Base-by-base conservation (phyloP, 805 yeast species). In the Groenewaldozyma salmanticensis region DNA sequence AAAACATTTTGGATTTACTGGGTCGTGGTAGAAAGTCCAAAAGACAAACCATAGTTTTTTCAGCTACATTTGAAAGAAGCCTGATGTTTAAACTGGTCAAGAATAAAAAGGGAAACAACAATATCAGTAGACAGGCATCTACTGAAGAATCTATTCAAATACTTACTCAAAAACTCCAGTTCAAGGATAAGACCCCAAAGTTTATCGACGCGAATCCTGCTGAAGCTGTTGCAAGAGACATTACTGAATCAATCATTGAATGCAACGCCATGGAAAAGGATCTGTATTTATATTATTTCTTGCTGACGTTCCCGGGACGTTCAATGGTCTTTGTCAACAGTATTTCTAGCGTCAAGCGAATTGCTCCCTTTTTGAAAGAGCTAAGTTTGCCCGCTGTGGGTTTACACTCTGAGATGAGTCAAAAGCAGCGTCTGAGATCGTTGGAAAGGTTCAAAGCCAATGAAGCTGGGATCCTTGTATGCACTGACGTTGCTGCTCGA, bases 401-500 rank as follows among this genome's bases (percentile, higher is more conserved):
- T 5, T 74, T 92, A 37, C 96, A 92, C 58, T 88, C 97, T 2
- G 79, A 87, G 18, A 90, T 92, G 97, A 73, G 83, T 35, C 99
- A 92, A 59, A 90, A 88, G 55, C 95, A 86, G 58, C 76, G 99
- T 55, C 65, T 92, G 52, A 72, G 88, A 51, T 75, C 90, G 2
- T 65, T 92, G 52, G 98, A 92, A 62, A 72, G 80, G 46, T 90
- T 87, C 67, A 75, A 71, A 49, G 58, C 44, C 1, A 55, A 55
- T 18, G 61, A 64, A 4, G 62, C 68, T 37, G 71, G 73, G 18
- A 70, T 88, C 2, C 67, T 92, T 42, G 74, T 92, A 40, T 95
- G 96, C 1, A 86, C 97, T 3, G 98, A 92, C 62, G 97, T 92
- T 35, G 98, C 98, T 2, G 98, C 98, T 3, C 76, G 98, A 68